Evolutionary conservation across 2,329 filamentous ascomycete species (phyloP), one percentile per base, ranked within the genome.

Genomic region (Raffaelea arxii): DNA sequence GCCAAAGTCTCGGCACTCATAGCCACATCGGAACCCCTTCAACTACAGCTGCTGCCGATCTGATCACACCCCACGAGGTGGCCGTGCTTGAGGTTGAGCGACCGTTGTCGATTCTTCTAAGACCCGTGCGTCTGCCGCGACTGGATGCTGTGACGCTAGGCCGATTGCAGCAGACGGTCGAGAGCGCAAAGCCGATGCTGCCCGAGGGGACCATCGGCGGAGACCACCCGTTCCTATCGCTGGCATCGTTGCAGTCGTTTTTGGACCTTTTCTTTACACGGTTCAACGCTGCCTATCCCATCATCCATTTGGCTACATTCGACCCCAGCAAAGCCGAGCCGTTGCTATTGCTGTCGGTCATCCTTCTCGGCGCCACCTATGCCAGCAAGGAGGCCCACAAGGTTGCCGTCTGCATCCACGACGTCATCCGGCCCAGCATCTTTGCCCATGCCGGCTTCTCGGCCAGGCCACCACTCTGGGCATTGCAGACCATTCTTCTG

Each of bases 331-430:
- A 18, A 2, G 30, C 32, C 1, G 51, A 53, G 46, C 49, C 51
- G 10, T 37, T 53, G 9, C 42, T 53, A 11, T 25, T 53, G 24
- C 42, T 53, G 7, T 24, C 49, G 1, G 24, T 51, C 11, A 5
- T 53, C 4, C 51, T 53, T 1, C 46, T 53, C 4, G 49, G 51
- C 11, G 46, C 49, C 10, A 51, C 51, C 2, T 53, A 53, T n/a
- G 41, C 47, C 2, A 14, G 36, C 47, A 53, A 53, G 27, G 51
- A 53, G 4, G 51, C 51, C 1, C 51, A 53, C 37, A 46, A 53
- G 44, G 25, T 53, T 0, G 47, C 51, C 3, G 51, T 53, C 1
- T 53, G 51, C 39, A 53, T 53, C 42, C 51, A 53, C 41, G 51
- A 53, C 23, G 51, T 51, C 6, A 47, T 53, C 12, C 49, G 51